phyloP scores from a whole-genome alignment of 1,284 basidiomycete genomes.

The Microbotryomycetes sp. region DNA sequence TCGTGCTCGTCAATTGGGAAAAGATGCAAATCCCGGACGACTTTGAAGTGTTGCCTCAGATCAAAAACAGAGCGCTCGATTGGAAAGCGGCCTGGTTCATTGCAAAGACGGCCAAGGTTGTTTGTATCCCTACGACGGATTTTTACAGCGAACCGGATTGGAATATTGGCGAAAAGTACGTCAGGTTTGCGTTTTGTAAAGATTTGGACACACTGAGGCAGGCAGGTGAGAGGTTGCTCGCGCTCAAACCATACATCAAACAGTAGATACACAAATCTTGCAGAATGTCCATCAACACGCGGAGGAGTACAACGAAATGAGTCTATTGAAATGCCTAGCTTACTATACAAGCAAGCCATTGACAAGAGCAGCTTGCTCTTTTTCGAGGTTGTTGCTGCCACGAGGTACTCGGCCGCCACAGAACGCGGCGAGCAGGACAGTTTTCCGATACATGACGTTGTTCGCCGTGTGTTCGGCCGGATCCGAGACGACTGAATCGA shows the following conservation, averaged over 20 bases:
- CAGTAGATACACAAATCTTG: background rate
- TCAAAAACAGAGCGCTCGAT: constrained; percentile 74
- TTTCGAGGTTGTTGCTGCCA: background rate
- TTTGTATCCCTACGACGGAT: constrained; percentile 89
- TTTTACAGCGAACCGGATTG: constrained; percentile 84
- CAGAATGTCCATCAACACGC: background rate
- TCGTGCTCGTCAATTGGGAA: constrained; percentile 56
- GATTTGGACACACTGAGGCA: constrained; percentile 69
- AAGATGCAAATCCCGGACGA: constrained; percentile 69
- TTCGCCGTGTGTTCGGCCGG: background rate
- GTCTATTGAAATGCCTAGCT: no score
- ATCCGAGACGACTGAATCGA: constrained; percentile 1
- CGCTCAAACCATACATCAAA: constrained; percentile 60
- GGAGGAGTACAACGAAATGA: no score
- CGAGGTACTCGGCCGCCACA: constrained; percentile 6
- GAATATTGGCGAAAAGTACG: constrained; percentile 73
- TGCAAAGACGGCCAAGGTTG: constrained; percentile 59
- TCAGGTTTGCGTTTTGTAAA: constrained; percentile 89
- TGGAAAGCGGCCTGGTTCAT: constrained; percentile 57
- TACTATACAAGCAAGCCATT: no score
- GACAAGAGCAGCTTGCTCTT: background rate
- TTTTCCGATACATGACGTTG: background rate
- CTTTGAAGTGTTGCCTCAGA: constrained; percentile 69
- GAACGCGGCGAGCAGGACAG: constrained; percentile 21
- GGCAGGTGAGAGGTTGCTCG: constrained; percentile 68